Conservation (phyloP, 108 stramenopile species). For the Mediolabrus comicus region DNA sequence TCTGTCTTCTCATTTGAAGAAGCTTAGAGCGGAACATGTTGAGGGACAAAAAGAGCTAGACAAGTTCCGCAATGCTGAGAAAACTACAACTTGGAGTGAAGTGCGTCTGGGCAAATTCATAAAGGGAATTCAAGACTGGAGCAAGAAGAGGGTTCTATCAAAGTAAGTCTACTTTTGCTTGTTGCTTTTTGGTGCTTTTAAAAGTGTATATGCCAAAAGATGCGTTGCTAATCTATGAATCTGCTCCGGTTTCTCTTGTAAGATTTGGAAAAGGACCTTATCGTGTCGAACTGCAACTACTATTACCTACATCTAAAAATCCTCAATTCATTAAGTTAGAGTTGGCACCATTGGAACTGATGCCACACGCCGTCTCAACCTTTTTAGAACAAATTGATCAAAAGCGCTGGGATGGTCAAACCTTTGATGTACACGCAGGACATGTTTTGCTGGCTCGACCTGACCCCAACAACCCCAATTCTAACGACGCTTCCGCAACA, state of each 20-base stretch:
- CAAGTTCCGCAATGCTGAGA: background rate
- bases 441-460: slow-evolving; percentile 65
- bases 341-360: slow-evolving; percentile 53
- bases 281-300: slow-evolving; percentile 49
- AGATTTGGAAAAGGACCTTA: slow-evolving; percentile 62
- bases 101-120: background rate
- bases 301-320: slow-evolving; percentile 5
- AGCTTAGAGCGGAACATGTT: background rate
- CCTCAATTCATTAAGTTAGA: slow-evolving; percentile 51
- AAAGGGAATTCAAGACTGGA: slow-evolving; percentile 7
- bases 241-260: background rate
- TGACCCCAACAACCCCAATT: slow-evolving; percentile 9
- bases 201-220: too few species aligned
- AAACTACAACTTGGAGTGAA: background rate
- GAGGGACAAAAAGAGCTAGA: background rate
- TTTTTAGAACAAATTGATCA: slow-evolving; percentile 71
- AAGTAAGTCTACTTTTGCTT: slow-evolving; percentile 11
- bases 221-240: background rate
- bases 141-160: slow-evolving; percentile 5
- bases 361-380: slow-evolving; percentile 73
- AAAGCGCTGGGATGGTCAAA: slow-evolving; percentile 67
- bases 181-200: too few species aligned
- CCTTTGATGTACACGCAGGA: slow-evolving; percentile 60
- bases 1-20: slow-evolving; percentile 1
- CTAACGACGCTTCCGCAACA: slow-evolving; percentile 35